These are phyloP conservation scores for Rutidosis leptorrhynchoides DNA, from an alignment of 129 eudicot species.

Conservation along the genomic window DNA sequence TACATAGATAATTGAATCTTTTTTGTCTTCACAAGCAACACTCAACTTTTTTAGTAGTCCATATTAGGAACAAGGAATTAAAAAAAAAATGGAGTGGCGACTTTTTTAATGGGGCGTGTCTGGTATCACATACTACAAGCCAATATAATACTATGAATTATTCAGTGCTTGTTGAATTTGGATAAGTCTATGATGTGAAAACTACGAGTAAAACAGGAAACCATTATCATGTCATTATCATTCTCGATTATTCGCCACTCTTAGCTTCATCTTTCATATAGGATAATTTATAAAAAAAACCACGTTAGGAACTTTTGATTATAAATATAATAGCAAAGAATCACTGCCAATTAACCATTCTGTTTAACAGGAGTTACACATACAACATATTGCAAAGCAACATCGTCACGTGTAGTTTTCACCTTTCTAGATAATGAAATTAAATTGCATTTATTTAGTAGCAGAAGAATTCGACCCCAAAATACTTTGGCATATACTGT, in stretches of 20 bases:
- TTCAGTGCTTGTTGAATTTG: slow-evolving; percentile 19
- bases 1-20: slow-evolving; percentile 28
- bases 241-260: slow-evolving; percentile 16
- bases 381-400: not conserved
- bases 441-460: not conserved
- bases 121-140: not conserved
- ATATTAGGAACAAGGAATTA: slow-evolving; percentile 14
- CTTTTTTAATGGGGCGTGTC: not conserved
- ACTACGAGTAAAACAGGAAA: not conserved
- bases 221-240: slow-evolving; percentile 12
- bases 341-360: not conserved
- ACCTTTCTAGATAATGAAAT: not conserved
- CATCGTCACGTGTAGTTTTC: not conserved
- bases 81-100: slow-evolving; percentile 15
- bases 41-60: slow-evolving; percentile 26
- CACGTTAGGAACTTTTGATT: not conserved
- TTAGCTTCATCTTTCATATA: slow-evolving; percentile 1
- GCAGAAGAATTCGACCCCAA: not conserved
- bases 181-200: slow-evolving; percentile 9
- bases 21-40: slow-evolving; percentile 24
- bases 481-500: not conserved
- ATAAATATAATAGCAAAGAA: not conserved
- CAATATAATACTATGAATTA: slow-evolving; percentile 22
- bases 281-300: not conserved
- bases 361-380: not conserved